Base-by-base conservation (phyloP, 2,329 filamentous ascomycete genomes). In the Stemphylium vesicarium region DNA sequence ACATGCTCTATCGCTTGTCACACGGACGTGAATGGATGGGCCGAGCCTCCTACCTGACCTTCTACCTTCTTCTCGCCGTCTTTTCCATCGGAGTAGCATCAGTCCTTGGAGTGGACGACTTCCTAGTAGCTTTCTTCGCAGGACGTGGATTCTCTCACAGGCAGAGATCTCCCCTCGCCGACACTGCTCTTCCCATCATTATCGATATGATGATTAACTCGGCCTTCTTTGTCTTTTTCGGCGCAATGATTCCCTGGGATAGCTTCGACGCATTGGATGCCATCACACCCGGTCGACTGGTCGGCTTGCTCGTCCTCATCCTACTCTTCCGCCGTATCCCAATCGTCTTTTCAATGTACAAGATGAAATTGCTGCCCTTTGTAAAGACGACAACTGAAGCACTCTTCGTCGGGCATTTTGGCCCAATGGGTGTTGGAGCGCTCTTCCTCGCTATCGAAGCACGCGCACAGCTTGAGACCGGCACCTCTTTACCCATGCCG, bases 381-480 rank as follows among this genome's bases (percentile, higher is more conserved):
- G 76, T 85, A 40, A 68, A 74, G 7, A 83, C 81, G 0, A 78
- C 78, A 18, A 76, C 77, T 5, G 83, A 85, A 66, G 82, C 82
- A 0, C 65, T 85, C 0, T 85, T 85, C 66, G 78, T 77, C 38
- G 82, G 83, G 0, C 83, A 85, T 63, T 85, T 85, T 53, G 82
- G 82, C 0, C 82, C 82, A 8, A 85, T 85, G 78, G 83, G 83
- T 15, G 77, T 85, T 1, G 83, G 82, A 2, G 83, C 80, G 0
- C 68, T 85, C 6, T 85, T 85, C 69, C 76, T 85, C 1, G 81
- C 82, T 1, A 83, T 85, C 40, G 83, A 85, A 73, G 80, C 81
- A 0, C 72, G 82, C 20, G 81, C 80, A 0, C 75, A 82, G 53
- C 74, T 85, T 0, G 82, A 85, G 60, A 84, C 77, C 0, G 79